These are phyloP conservation scores for Ceratorhiza oryzae-sativae DNA, from an alignment of 1,284 basidiomycete genomes.

Conservation along the genomic window DNA sequence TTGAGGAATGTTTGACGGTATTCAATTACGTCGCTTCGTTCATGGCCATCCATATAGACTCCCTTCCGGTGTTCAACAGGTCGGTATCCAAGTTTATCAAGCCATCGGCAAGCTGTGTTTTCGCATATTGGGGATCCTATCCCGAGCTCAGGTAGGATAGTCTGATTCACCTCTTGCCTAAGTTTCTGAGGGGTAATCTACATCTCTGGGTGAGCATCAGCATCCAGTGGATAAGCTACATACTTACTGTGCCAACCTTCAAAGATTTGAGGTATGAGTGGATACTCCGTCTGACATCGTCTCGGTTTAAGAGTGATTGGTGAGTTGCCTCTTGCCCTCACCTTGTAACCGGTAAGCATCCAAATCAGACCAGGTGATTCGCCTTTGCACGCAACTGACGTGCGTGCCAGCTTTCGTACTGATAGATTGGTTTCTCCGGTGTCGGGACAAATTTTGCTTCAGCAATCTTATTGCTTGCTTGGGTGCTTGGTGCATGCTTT, in stretches of 20 bases:
- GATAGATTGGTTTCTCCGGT: neutral
- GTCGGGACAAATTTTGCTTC: neutral
- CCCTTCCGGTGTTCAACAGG: neutral
- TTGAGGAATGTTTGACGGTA: constrained; percentile 4
- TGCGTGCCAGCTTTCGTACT: neutral
- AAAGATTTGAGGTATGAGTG: neutral
- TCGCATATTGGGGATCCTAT: neutral
- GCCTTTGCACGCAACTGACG: neutral
- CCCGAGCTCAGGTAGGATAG: neutral
- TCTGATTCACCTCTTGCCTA: neutral
- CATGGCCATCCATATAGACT: constrained; percentile 34
- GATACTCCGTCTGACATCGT: neutral
- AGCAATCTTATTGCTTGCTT: neutral
- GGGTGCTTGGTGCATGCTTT: neutral
- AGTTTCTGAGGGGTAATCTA: neutral
- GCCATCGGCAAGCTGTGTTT: constrained; percentile 11
- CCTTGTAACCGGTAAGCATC: neutral
- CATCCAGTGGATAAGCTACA: neutral
- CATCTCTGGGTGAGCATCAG: too few species aligned
- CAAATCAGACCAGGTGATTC: neutral
- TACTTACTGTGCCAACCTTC: neutral
- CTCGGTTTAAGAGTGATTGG: neutral
- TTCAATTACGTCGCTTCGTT: constrained; percentile 26
- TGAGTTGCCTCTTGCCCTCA: neutral
- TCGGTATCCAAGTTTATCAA: constrained; percentile 12